Percentiles rank a stretch among this genome's conserved stretches.
Conservation (phyloP, 1,284 basidiomycete genomes). For the Naganishia albida region DNA sequence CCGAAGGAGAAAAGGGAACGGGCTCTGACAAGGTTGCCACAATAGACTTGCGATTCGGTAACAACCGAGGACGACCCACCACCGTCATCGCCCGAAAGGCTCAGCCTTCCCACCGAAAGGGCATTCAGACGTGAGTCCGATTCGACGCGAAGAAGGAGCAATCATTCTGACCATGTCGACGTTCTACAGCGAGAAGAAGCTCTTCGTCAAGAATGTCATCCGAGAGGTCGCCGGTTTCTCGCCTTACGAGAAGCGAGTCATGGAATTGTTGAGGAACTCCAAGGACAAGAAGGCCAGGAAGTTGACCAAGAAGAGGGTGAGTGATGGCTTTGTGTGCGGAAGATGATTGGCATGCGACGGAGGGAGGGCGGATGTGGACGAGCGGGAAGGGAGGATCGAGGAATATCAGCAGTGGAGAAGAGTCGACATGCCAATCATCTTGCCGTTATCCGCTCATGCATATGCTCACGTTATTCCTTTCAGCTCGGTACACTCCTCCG, state of each 20-base stretch:
- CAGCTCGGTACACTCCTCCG: slow-evolving; percentile 93
- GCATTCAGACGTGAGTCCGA: slow-evolving; percentile 63
- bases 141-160: slow-evolving; percentile 5
- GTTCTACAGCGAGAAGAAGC: slow-evolving; percentile 63
- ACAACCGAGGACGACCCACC: slow-evolving; percentile 91
- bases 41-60: slow-evolving; percentile 83
- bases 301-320: slow-evolving; percentile 94
- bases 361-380: background rate
- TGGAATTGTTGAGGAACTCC: slow-evolving; percentile 99
- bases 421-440: no score
- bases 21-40: slow-evolving; percentile 6
- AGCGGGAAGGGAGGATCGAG: background rate
- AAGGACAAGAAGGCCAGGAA: slow-evolving; percentile 99
- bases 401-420: background rate
- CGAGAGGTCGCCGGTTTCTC: slow-evolving; percentile 97
- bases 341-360: background rate
- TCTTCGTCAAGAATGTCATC: slow-evolving; percentile 86
- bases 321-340: slow-evolving; percentile 49
- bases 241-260: slow-evolving; percentile 95
- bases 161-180: background rate
- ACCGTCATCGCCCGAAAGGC: slow-evolving; percentile 76
- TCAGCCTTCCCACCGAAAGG: slow-evolving; percentile 91
- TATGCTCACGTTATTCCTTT: background rate
- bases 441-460: background rate
- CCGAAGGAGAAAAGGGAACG: background rate